Base-by-base conservation (phyloP, 2,329 filamentous ascomycete species). In the Tothia fuscella region DNA sequence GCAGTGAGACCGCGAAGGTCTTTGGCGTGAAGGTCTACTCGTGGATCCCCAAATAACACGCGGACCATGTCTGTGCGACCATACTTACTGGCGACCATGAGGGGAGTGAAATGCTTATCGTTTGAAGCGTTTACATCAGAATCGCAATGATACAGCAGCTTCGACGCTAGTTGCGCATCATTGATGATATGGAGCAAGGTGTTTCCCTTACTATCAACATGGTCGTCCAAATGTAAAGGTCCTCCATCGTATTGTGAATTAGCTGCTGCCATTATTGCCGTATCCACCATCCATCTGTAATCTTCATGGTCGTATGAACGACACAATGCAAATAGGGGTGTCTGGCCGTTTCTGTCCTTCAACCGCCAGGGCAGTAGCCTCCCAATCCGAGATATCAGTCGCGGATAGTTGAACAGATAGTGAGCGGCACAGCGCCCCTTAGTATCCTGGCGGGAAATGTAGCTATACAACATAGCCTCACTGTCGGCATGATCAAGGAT, bases 11-110 rank as follows among this genome's bases (percentile, higher is more conserved):
- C 91, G 45, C 91, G 76, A 13, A 84, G 64, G 57, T 98, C 93
- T 58, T 82, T 83, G 22, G 88, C 77, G 31, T 81, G 78, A 12
- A 89, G 64, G 56, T 98, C 91, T 4, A 95, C 86, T 51, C 93
- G 71, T 19, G 85, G 76, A 56, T 98, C 91, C 31, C 80, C 74
- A 58, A 93, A 96, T 5, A 98, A 70, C 7, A 80, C 79, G 45
- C 88, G 74, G 14, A 98, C 89, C 69, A 94, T 85, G 52, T 96
- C 91, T 41, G 93, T 82, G 47, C 91, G 77, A 25, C 91, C 91
- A 56, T 96, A 98, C 59, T 98, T 98, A 71, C 89, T 96, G 6
- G 89, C 89, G 47, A 98, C 82, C 91, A 98, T 98, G 43, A 98
- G 68, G 2, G 91, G 80, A 0, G 93, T 98, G 56, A 98, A 96